phyloP scores from a whole-genome alignment of 129 eudicot species.

The Tagetes erecta region DNA sequence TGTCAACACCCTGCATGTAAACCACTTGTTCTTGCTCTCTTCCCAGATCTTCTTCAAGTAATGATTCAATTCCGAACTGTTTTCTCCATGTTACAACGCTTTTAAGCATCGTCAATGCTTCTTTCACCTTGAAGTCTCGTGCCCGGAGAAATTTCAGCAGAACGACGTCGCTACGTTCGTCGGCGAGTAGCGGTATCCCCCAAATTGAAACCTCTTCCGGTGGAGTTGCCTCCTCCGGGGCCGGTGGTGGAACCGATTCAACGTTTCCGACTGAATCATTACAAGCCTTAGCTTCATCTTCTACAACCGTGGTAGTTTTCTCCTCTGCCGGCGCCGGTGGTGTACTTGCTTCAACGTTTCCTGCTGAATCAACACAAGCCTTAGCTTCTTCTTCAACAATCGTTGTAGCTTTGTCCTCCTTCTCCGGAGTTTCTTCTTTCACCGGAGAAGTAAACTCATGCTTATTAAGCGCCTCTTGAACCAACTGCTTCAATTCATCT shows the following conservation, averaged over 20 bases:
- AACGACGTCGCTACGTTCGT: slow-evolving; percentile 69
- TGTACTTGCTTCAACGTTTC: neutral
- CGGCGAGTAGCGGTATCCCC: slow-evolving; percentile 73
- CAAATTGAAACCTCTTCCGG: slow-evolving; percentile 75
- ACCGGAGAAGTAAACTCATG: slow-evolving; percentile 55
- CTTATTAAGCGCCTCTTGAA: slow-evolving; percentile 62
- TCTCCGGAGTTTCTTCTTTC: slow-evolving; percentile 3
- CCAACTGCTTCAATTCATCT: slow-evolving; percentile 62
- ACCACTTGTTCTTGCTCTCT: slow-evolving; percentile 66
- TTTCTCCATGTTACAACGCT: slow-evolving; percentile 69
- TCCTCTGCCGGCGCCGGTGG: slow-evolving; percentile 28
- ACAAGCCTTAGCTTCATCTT: slow-evolving; percentile 26
- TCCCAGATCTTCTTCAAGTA: slow-evolving; percentile 57
- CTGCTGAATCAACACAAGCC: slow-evolving; percentile 10
- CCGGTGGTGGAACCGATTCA: slow-evolving; percentile 16
- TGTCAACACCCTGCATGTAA: slow-evolving; percentile 68
- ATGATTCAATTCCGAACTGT: slow-evolving; percentile 60
- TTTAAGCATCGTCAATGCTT: slow-evolving; percentile 73
- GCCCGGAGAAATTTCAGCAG: slow-evolving; percentile 78
- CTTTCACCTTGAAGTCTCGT: slow-evolving; percentile 81
- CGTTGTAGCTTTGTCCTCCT: slow-evolving; percentile 12
- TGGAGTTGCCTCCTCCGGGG: slow-evolving; percentile 25
- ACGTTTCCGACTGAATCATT: slow-evolving; percentile 10
- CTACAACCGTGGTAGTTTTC: neutral
- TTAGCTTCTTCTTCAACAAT: slow-evolving; percentile 33